Percentiles rank a stretch among this genome's conserved stretches.
Conservation (phyloP, 1,284 basidiomycete species). For the Schizophyllum commune region DNA sequence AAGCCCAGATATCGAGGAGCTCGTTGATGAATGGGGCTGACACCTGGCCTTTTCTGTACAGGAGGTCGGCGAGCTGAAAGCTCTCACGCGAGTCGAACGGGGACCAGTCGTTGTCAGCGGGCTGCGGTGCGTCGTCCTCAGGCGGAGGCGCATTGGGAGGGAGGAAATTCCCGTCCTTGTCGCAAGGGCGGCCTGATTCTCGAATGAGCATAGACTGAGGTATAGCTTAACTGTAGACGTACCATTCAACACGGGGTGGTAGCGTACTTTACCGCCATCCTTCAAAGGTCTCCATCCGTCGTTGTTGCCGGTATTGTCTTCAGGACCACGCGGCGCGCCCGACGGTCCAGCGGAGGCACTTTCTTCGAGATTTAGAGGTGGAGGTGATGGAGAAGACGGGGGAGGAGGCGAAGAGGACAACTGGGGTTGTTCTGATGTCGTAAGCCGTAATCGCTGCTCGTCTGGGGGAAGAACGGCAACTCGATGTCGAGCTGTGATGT, state of each 20-base stretch:
- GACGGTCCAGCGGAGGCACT: background rate
- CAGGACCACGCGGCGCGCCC: too few relatives aligned
- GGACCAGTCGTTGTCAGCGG: background rate
- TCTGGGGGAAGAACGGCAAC: too few relatives aligned
- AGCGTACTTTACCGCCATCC: background rate
- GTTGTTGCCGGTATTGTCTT: too few relatives aligned
- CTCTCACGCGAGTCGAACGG: background rate
- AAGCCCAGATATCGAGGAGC: background rate
- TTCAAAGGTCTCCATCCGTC: too few relatives aligned
- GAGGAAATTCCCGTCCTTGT: conserved; percentile 12
- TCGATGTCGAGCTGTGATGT: too few relatives aligned
- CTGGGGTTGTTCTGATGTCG: too few relatives aligned
- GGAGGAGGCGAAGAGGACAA: too few relatives aligned
- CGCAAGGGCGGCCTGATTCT: conserved; percentile 17
- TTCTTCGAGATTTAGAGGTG: too few relatives aligned
- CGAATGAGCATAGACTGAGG: background rate
- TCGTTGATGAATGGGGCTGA: background rate
- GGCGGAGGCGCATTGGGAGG: conserved; percentile 9
- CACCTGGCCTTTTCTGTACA: background rate
- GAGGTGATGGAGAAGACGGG: too few relatives aligned
- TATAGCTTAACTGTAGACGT: background rate
- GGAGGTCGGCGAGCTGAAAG: background rate
- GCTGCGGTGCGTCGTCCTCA: background rate
- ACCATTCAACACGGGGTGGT: background rate
- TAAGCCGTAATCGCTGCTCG: too few relatives aligned